phyloP scores from a whole-genome alignment of 169 alveolate species.

The Babesia gibsoni region DNA sequence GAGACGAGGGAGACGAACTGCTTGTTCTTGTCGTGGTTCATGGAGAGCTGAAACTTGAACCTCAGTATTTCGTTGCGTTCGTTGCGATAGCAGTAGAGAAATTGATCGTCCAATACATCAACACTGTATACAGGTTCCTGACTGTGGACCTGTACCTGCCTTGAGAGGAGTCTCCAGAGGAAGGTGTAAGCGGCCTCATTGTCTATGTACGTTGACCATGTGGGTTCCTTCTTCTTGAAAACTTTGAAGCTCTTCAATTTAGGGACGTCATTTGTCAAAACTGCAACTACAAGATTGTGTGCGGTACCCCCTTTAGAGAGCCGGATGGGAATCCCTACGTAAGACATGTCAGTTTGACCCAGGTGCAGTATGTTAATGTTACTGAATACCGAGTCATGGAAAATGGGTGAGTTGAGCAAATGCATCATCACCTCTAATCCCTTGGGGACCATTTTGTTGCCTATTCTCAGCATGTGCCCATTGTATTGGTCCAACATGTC shows the following conservation, averaged over 20 bases:
- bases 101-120: neutral
- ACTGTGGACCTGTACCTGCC: slow-evolving; percentile 31
- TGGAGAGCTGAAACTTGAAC: slow-evolving; percentile 29
- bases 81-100: slow-evolving; percentile 11
- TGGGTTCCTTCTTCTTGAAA: slow-evolving; percentile 3
- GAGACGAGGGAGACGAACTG: slow-evolving; percentile 35
- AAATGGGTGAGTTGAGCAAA: slow-evolving; percentile 52
- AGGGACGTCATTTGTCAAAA: slow-evolving; percentile 24
- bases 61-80: slow-evolving; percentile 11
- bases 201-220: slow-evolving; percentile 62
- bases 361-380: neutral
- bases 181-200: slow-evolving; percentile 65
- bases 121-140: neutral
- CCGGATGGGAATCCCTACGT: slow-evolving; percentile 17
- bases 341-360: slow-evolving; percentile 3
- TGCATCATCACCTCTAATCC: slow-evolving; percentile 45
- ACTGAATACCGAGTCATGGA: slow-evolving; percentile 32
- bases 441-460: slow-evolving; percentile 31
- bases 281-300: slow-evolving; percentile 20
- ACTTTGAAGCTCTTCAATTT: neutral
- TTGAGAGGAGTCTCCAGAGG: slow-evolving; percentile 44
- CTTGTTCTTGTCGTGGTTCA: slow-evolving; percentile 24
- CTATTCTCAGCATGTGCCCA: slow-evolving; percentile 44
- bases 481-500: slow-evolving; percentile 46
- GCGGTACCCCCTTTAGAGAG: slow-evolving; percentile 53